A percentile compares a stretch with the other conserved stretches of the same genome.
Evolutionary conservation across 2,329 filamentous ascomycete genomes (phyloP).

Genomic region (Exophiala phaeomuriformis): DNA sequence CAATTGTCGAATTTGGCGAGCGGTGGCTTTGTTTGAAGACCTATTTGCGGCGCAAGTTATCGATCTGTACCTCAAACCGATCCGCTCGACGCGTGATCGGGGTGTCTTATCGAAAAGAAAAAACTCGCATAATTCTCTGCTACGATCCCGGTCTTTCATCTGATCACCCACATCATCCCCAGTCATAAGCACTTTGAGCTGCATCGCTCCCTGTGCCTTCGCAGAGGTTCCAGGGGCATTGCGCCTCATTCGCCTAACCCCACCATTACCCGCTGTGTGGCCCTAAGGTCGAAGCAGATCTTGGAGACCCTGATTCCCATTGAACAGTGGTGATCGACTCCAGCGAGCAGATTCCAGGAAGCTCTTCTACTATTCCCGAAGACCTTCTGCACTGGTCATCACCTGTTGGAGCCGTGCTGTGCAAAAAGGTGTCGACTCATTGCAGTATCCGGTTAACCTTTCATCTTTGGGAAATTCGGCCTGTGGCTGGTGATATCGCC

Average conservation of each 20-base stretch:
- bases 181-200: conserved; percentile 3
- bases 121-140: conserved; percentile 3
- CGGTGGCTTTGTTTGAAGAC: conserved; percentile 6
- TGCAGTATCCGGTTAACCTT: neutral
- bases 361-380: neutral
- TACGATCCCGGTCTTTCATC: neutral
- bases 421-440: neutral
- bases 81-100: conserved; percentile 6
- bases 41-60: conserved; percentile 9
- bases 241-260: conserved; percentile 9
- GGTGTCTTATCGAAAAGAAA: conserved; percentile 6
- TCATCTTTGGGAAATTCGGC: neutral
- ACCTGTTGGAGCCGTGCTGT: neutral
- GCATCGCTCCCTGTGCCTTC: conserved; percentile 9
- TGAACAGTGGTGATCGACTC: neutral
- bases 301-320: conserved; percentile 10
- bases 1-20: conserved; percentile 3
- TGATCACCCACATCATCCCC: neutral
- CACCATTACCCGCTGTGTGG: conserved; percentile 2
- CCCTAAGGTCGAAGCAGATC: conserved; percentile 12
- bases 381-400: neutral
- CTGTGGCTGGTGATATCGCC: conserved; percentile 8
- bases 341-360: neutral
- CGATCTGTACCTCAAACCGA: conserved; percentile 6
- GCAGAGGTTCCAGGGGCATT: neutral